A percentile compares a stretch with the other conserved stretches of the same genome.
Evolutionary conservation across 805 yeast species (phyloP).

Genomic region (Kodamaea restingae): DNA sequence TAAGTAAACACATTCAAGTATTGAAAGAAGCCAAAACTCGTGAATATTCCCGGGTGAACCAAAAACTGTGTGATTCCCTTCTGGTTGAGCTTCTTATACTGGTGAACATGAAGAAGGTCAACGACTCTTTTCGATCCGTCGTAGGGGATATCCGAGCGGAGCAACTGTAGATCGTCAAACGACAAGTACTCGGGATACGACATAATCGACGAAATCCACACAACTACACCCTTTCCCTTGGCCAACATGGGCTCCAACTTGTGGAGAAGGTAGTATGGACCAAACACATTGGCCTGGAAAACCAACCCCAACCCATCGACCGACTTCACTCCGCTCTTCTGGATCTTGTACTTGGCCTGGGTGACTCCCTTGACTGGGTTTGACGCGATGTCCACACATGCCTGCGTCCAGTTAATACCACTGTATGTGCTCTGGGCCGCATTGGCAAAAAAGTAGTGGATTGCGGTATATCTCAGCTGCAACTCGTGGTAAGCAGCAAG

Average conservation of each 20-base stretch:
- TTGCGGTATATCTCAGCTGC: slow-evolving; percentile 53
- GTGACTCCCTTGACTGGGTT: slow-evolving; percentile 84
- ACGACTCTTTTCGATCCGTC: slow-evolving; percentile 89
- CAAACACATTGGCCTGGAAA: slow-evolving; percentile 95
- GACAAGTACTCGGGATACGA: slow-evolving; percentile 72
- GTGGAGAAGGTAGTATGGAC: slow-evolving; percentile 83
- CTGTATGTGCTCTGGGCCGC: slow-evolving; percentile 86
- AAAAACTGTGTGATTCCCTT: slow-evolving; percentile 63
- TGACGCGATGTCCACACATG: slow-evolving; percentile 59
- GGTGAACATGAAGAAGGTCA: slow-evolving; percentile 75
- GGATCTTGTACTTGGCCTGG: slow-evolving; percentile 79
- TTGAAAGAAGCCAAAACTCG: slow-evolving; percentile 72
- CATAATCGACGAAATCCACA: slow-evolving; percentile 86
- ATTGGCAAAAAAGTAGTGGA: slow-evolving; percentile 79
- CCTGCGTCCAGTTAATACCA: slow-evolving; percentile 85
- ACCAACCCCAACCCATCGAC: slow-evolving; percentile 79
- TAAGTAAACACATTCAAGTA: slow-evolving; percentile 75
- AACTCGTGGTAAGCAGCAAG: slow-evolving; percentile 71
- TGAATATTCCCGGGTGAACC: slow-evolving; percentile 92
- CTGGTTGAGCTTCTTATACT: slow-evolving; percentile 48
- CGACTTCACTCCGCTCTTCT: slow-evolving; percentile 71
- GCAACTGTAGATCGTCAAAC: slow-evolving; percentile 68
- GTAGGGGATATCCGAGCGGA: slow-evolving; percentile 63
- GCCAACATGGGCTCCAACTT: slow-evolving; percentile 55
- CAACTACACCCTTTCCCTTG: slow-evolving; percentile 56